phyloP scores from a whole-genome alignment of 768 basidiomycete genomes.

The Tricholoma sp. region DNA sequence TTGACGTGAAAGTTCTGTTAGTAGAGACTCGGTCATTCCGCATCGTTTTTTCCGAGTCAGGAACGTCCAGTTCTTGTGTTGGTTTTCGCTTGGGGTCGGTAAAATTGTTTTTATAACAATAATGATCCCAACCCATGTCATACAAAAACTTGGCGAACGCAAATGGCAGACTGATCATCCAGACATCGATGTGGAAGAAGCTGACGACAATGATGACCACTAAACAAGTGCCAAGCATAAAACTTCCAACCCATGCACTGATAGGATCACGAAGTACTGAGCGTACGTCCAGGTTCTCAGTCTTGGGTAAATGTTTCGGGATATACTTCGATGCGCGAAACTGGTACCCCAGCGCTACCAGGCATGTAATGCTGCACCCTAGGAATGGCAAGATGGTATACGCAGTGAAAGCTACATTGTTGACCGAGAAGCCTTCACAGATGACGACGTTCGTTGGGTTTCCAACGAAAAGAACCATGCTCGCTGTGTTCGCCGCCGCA shows the following conservation, averaged over 20 bases:
- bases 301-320: constrained; percentile 36
- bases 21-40: neutral
- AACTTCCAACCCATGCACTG: constrained; percentile 70
- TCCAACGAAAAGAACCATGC: constrained; percentile 72
- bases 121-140: constrained; percentile 60
- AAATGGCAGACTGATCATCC: constrained; percentile 82
- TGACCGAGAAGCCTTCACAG: constrained; percentile 78
- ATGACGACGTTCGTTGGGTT: constrained; percentile 96
- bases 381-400: constrained; percentile 83
- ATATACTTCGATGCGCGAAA: constrained; percentile 54
- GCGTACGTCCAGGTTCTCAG: constrained; percentile 41
- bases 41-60: neutral
- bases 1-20: neutral
- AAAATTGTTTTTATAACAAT: constrained; percentile 30
- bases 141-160: constrained; percentile 66
- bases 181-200: constrained; percentile 73
- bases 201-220: constrained; percentile 72
- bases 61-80: neutral
- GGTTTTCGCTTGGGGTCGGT: constrained; percentile 16
- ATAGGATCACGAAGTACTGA: constrained; percentile 66
- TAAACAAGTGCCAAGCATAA: constrained; percentile 63
- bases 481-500: constrained; percentile 75
- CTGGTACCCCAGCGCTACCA: constrained; percentile 51
- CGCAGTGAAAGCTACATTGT: constrained; percentile 74
- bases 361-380: constrained; percentile 59